Evolutionary conservation across 2,329 filamentous ascomycete species (phyloP), one percentile per base, ranked within the genome.

Genomic region (Thielaviopsis ethacetica): DNA sequence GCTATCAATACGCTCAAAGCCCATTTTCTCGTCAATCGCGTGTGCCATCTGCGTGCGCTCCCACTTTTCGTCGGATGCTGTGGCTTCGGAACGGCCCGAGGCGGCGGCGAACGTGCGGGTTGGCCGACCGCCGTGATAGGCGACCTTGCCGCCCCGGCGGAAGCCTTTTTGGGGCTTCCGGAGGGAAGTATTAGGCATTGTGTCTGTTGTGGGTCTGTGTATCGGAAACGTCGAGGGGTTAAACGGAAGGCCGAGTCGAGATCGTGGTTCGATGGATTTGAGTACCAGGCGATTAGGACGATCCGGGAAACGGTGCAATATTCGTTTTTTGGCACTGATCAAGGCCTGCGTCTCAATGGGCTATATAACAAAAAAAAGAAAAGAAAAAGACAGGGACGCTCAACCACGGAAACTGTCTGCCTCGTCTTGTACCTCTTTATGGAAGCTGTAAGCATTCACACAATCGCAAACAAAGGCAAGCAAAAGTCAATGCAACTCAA

Each of bases 21-120:
- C 94, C 83, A 97, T 93, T 62, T 81, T 79, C 74, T 97, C 93
- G 74, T 98, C 94, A 68, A 98, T 96, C 66, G 78, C 81, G 72
- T 95, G 83, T 34, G 89, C 89, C 56, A 95, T 80, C 59, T 83
- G 83, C 53, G 84, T 85, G 44, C 89, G 84, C 72, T 98, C 91
- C 72, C 88, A 83, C 71, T 89, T 94, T 72, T 98, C 93, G 76
- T 95, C 89, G 66, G 88, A 83, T 7, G 91, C 94, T 0, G 90
- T 97, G 57, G 81, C 85, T 75, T 98, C 94, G 58, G 82, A 83
- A 59, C 86, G 82, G 51, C 86, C 82, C 3, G 55, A 24, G 7
- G 85, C 84, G 38, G 88, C 83, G 60, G 91, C 83, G 64, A 97
- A 87, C 4, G 88, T 94, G 67, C 87, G 88, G 26, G 83, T 76